These are phyloP conservation scores for Fusarium illudens DNA, from an alignment of 2,329 filamentous ascomycete species.

Conservation along the genomic window DNA sequence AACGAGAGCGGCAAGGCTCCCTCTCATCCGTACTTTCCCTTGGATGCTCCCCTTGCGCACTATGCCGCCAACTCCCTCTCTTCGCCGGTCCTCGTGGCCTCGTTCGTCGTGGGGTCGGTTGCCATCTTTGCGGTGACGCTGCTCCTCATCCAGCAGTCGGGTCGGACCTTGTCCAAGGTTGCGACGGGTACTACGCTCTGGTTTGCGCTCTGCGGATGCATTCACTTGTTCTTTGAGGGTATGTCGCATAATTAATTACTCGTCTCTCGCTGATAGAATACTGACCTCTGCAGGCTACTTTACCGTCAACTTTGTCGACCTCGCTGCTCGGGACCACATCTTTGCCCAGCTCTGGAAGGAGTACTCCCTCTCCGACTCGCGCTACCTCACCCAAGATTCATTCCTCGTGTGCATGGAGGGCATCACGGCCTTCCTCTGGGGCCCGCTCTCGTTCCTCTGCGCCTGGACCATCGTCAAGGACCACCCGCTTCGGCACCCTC, in stretches of 20 bases:
- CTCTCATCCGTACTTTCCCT: conserved; percentile 75
- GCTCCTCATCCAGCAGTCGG: conserved; percentile 58
- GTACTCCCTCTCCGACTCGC: conserved; percentile 64
- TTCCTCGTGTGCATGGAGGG: conserved; percentile 66
- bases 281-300: conserved; percentile 55
- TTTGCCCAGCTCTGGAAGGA: conserved; percentile 67
- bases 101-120: conserved; percentile 66
- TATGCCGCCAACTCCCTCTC: conserved; percentile 73
- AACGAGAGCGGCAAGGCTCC: conserved; percentile 20
- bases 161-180: conserved; percentile 59
- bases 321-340: conserved; percentile 52
- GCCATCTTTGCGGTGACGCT: conserved; percentile 67
- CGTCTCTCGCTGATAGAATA: accelerated
- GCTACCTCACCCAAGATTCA: conserved; percentile 61
- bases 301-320: conserved; percentile 52
- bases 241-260: not conserved
- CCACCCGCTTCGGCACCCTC: conserved; percentile 57
- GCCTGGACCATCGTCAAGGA: conserved; percentile 55
- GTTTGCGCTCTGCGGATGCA: conserved; percentile 75
- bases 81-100: conserved; percentile 64
- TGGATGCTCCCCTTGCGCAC: conserved; percentile 66
- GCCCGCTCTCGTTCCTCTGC: conserved; percentile 59
- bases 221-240: conserved; percentile 56
- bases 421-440: conserved; percentile 62
- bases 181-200: conserved; percentile 73